Conservation (phyloP, 257 asterid genomes). For the Penstemon barbatus region DNA sequence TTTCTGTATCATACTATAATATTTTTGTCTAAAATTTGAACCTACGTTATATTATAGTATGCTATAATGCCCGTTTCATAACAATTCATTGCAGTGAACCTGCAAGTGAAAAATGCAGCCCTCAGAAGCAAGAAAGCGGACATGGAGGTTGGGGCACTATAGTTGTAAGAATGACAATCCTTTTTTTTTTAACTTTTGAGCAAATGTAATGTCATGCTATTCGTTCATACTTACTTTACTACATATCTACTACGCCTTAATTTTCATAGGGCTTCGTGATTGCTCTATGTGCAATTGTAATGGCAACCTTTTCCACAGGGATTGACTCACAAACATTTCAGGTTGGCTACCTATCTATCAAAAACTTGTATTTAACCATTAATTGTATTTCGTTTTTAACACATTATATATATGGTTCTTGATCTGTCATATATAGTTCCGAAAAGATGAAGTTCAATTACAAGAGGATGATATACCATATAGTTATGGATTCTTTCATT, state of each 20-base stretch:
- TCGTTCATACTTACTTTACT: not conserved
- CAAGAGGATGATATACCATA: conserved; percentile 75
- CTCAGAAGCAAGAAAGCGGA: conserved; percentile 47
- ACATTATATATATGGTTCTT: not conserved
- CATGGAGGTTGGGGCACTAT: conserved; percentile 78
- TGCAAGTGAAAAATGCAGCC: conserved; percentile 73
- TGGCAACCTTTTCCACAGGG: conserved; percentile 94
- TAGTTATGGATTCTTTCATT: conserved; percentile 82
- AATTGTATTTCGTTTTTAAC: not conserved
- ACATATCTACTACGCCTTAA: not conserved
- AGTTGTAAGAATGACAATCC: conserved; percentile 49
- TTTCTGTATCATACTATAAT: too few species aligned
- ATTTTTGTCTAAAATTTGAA: too few species aligned
- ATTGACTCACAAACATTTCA: conserved; percentile 90
- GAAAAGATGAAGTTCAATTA: conserved; percentile 42
- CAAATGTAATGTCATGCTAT: not conserved
- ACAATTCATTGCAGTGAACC: conserved; percentile 68
- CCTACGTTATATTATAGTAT: not conserved
- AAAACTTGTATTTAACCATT: not conserved
- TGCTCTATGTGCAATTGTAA: conserved; percentile 78
- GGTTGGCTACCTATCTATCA: conserved; percentile 35
- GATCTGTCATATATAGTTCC: conserved; percentile 45
- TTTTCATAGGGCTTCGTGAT: conserved; percentile 63
- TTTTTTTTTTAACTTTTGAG: not conserved
- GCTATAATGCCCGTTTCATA: not conserved